Conservation (phyloP, 2,329 filamentous ascomycete genomes). For the Tolypocladium guangdongense region DNA sequence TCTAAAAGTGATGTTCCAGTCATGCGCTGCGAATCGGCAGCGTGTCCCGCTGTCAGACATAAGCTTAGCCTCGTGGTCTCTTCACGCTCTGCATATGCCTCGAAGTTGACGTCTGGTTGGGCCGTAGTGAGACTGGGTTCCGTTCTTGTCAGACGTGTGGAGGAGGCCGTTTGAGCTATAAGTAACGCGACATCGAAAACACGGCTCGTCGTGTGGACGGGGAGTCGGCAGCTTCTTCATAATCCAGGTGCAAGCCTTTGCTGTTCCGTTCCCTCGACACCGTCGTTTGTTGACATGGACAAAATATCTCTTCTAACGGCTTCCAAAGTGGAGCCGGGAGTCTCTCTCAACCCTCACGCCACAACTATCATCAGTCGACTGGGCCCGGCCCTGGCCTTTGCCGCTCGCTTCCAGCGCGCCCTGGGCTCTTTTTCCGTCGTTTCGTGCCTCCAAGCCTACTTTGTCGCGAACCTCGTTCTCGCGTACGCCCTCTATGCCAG, state of each 20-base stretch:
- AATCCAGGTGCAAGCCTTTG: neutral
- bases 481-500: conserved; percentile 12
- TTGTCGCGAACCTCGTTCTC: conserved; percentile 18
- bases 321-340: conserved; percentile 22
- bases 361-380: conserved; percentile 21
- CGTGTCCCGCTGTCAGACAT: neutral
- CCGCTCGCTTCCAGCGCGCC: conserved; percentile 23
- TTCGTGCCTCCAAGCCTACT: conserved; percentile 18
- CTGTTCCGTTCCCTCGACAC: neutral
- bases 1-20: neutral
- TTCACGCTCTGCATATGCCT: neutral
- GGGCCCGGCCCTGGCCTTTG: conserved; percentile 21
- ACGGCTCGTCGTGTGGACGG: neutral
- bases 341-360: conserved; percentile 17
- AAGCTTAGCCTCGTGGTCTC: neutral
- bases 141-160: neutral
- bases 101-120: neutral
- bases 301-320: conserved; percentile 27
- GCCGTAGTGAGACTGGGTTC: neutral
- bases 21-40: neutral
- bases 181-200: neutral
- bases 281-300: conserved; percentile 13
- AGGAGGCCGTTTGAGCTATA: neutral
- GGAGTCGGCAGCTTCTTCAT: neutral
- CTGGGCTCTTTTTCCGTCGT: conserved; percentile 19